phyloP scores from a whole-genome alignment of 116 monocot genomes.

The Thalassia testudinum region DNA sequence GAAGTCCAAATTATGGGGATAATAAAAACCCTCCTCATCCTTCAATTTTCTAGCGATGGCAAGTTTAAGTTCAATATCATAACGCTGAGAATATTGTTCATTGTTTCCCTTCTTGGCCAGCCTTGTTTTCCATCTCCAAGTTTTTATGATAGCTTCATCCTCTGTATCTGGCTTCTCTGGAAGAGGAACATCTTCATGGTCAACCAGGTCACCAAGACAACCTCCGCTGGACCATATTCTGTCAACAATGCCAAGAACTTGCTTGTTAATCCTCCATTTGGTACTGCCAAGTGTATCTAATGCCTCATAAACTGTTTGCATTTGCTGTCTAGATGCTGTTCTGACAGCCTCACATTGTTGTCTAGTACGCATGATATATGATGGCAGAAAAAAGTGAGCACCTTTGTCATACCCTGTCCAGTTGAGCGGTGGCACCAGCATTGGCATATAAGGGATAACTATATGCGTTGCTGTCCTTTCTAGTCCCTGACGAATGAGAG shows the following conservation, averaged over 20 bases:
- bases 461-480: conserved; percentile 93
- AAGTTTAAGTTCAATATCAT: conserved; percentile 77
- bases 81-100: conserved; percentile 69
- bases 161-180: conserved; percentile 35
- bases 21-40: conserved; percentile 71
- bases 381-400: conserved; percentile 82
- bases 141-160: conserved; percentile 33
- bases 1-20: conserved; percentile 87
- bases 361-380: conserved; percentile 79
- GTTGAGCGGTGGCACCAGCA: conserved; percentile 81
- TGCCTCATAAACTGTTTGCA: conserved; percentile 73
- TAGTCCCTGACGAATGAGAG: too few species aligned
- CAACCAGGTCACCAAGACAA: conserved; percentile 72
- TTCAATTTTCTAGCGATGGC: conserved; percentile 66
- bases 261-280: conserved; percentile 86
- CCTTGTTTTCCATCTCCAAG: conserved; percentile 46
- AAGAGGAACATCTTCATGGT: conserved; percentile 68
- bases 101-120: conserved; percentile 56
- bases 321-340: conserved; percentile 54
- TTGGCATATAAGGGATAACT: conserved; percentile 96
- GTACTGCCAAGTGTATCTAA: conserved; percentile 76
- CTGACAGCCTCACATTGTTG: conserved; percentile 81
- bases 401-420: conserved; percentile 97
- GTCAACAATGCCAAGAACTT: too few species aligned
- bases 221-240: conserved; percentile 97